phyloP scores from a whole-genome alignment of 345 rosid species.

The Anacardium occidentale region DNA sequence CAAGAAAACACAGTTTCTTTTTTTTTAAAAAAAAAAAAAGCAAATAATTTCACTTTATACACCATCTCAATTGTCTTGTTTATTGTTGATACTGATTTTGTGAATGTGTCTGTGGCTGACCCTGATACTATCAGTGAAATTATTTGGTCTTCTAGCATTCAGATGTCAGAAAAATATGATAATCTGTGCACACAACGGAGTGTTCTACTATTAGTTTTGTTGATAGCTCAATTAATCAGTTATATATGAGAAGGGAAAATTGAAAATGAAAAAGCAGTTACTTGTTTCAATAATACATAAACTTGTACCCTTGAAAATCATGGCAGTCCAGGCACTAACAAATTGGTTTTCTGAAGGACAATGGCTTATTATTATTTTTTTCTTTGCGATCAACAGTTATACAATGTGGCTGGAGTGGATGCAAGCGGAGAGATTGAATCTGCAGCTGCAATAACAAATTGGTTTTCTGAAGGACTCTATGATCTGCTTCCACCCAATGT shows the following conservation, averaged over 20 bases:
- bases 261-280: background rate
- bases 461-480: constrained; percentile 52
- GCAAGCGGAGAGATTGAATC: constrained; percentile 59
- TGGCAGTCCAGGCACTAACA: background rate
- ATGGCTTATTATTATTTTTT: background rate
- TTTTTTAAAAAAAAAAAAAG: background rate
- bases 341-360: no score
- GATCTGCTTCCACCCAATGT: constrained; percentile 52
- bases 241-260: background rate
- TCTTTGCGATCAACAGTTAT: constrained; percentile 40
- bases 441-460: constrained; percentile 50
- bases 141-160: constrained; percentile 9
- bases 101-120: background rate
- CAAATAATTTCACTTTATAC: background rate
- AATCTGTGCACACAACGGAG: background rate
- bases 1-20: background rate
- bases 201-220: background rate
- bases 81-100: background rate
- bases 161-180: background rate
- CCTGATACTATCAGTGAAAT: background rate
- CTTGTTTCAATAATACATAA: background rate
- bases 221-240: background rate
- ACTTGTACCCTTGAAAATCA: background rate
- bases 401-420: constrained; percentile 69
- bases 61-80: background rate